Evolutionary conservation across 2,329 filamentous ascomycete genomes (phyloP), one percentile per base, ranked within the genome.

Genomic region (Dendryphion nanum): DNA sequence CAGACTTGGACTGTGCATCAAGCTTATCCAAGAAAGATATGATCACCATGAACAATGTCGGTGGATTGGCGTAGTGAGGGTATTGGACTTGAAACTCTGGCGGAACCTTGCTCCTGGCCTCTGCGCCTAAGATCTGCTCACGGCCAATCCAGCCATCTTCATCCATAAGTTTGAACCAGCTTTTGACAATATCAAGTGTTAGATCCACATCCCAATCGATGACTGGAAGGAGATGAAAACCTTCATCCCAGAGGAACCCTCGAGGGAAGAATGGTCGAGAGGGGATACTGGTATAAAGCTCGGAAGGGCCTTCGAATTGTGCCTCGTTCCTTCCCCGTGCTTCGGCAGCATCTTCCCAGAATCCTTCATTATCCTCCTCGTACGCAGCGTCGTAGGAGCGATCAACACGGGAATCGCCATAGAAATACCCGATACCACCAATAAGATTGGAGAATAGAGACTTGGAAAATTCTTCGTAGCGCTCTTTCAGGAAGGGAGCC

Each of bases 221-320:
- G 37, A 98, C 83, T 2, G 90, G 90, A 33, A 95, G 73, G 23
- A 98, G 74, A 59, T 98, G 93, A 68, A 97, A 98, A 1, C 93
- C 93, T 65, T 98, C 93, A 55, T 98, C 93, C 93, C 93, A 98
- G 4, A 97, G 75, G 64, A 98, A 98, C 1, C 93, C 93, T 44
- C 93, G 79, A 1, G 93, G 93, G 69, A 98, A 98, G 73, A 98
- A 98, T 0, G 93, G 87, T 4, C 93, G 77, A 6, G 91, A 97
- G 0, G 93, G 93, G 40, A 97, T 84, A 54, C 83, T 88, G 5
- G 90, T 94, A 63, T 90, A 97, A 2, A 98, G 78, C 63, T 95
- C 88, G 38, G 84, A 87, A 1, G 91, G 89, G 0, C 88, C 88
- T 58, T 94, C 89, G 1, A 84, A 68, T 42, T 81, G 74, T 48